Conservation (phyloP, 83 land plant genomes). For the Thuja plicata region DNA sequence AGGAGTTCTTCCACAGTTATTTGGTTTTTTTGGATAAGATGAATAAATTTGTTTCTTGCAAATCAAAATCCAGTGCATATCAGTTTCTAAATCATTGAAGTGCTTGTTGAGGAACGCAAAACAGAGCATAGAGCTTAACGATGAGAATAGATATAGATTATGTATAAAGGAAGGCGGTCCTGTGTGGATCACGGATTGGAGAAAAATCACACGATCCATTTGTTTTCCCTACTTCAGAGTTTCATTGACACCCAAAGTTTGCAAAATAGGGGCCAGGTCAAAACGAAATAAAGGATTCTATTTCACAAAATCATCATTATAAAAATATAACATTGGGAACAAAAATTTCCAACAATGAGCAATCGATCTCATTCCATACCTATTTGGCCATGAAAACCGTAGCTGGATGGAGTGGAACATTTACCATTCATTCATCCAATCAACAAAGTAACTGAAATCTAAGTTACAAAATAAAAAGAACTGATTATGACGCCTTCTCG, state of each 20-base stretch:
- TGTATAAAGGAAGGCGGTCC: neutral
- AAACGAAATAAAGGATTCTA: neutral
- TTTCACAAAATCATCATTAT: neutral
- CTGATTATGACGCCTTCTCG: neutral
- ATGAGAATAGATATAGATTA: neutral
- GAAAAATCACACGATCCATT: neutral
- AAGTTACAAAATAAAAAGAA: slow-evolving; percentile 6
- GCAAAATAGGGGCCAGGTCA: neutral
- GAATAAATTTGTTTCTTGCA: neutral
- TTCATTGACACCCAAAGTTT: neutral
- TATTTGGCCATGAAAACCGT: slow-evolving; percentile 12
- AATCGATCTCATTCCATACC: slow-evolving; percentile 6
- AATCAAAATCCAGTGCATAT: neutral
- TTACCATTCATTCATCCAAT: slow-evolving; percentile 1
- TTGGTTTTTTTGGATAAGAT: neutral
- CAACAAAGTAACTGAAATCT: slow-evolving; percentile 8
- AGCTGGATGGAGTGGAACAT: slow-evolving; percentile 5
- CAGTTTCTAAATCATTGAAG: neutral
- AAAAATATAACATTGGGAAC: neutral
- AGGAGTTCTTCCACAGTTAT: neutral
- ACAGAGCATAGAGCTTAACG: neutral
- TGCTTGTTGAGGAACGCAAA: neutral
- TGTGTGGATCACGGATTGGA: neutral
- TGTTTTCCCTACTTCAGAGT: neutral
- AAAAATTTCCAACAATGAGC: neutral